phyloP scores from a whole-genome alignment of 345 rosid species.

The Sisymbrium irio region DNA sequence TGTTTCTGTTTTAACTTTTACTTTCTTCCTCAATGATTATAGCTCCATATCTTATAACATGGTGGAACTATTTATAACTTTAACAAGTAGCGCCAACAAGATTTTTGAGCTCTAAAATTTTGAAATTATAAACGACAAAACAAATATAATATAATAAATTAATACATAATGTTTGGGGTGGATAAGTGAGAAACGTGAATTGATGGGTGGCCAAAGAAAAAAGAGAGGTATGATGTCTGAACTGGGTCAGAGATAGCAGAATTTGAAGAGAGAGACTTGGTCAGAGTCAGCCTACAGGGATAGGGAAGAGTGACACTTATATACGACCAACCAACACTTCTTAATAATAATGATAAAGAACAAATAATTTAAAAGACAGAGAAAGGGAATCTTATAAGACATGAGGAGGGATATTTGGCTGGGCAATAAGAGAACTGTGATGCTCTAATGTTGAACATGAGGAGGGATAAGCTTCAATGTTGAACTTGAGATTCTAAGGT shows the following conservation, averaged over 20 bases:
- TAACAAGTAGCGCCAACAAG: background rate
- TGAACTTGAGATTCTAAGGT: background rate
- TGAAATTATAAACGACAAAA: background rate
- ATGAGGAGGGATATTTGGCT: background rate
- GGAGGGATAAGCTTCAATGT: background rate
- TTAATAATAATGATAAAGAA: background rate
- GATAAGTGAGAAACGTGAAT: slow-evolving; percentile 21
- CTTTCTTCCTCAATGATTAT: background rate
- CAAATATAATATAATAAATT: background rate
- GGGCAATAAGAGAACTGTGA: background rate
- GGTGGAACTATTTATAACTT: background rate
- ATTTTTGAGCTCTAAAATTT: background rate
- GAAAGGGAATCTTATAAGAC: background rate
- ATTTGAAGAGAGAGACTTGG: slow-evolving; percentile 2
- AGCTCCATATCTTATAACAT: slow-evolving; percentile 3
- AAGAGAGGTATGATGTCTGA: slow-evolving; percentile 6
- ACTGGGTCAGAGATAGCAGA: slow-evolving; percentile 27
- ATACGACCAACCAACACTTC: slow-evolving; percentile 20
- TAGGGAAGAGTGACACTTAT: slow-evolving; percentile 31
- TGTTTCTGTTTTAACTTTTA: slow-evolving; percentile 14
- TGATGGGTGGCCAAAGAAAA: slow-evolving; percentile 20
- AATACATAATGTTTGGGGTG: background rate
- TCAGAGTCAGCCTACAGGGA: slow-evolving; percentile 6
- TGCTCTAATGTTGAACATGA: background rate
- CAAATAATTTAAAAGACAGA: background rate